Evolutionary conservation across 1,284 basidiomycete genomes (phyloP), one percentile per base, ranked within the genome.

Genomic region (Trichosporon sp.): DNA sequence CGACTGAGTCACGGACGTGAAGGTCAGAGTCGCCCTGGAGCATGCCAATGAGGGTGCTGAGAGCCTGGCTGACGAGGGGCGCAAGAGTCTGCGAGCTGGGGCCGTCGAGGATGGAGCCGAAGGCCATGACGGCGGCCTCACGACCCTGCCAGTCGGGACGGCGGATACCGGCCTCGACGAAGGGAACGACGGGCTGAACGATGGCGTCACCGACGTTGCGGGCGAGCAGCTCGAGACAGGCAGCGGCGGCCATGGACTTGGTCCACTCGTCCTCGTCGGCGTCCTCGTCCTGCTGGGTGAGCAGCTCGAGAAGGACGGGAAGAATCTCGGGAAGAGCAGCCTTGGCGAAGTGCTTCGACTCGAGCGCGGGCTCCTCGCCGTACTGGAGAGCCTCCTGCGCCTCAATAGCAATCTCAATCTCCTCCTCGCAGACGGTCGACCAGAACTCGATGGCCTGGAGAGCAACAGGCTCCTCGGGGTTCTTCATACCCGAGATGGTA

Each of bases 191-290:
- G 6, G 91, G 89, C 6, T 91, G 89, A 9, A 99, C 96, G 74
- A 99, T 92, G 25, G 88, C 86, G 81, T 99, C 96, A 68, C 91
- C 89, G 15, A 98, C 94, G 44, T 95, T 92, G 74, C 91, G 90
- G 0, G 97, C 93, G 68, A 99, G 88, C 51, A 95, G 89, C 44
- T 89, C 87, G 63, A 99, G 86, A 82, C 95, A 98, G 1, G 93
- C 95, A 27, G 91, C 94, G n/a, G 94, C 95, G 21, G 97, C 93
- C 94, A 98, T 98, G 31, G 94, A 91, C 58, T 96, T 90, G 77
- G 96, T 97, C 97, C 96, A 99, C 82, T 99, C 97, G 77, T 98
- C 97, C 75, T 98, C 96, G 69, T 97, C 95, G 0, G 93, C 94
- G 75, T 98, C 95, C 80, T 98, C 97, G 77, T 96, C 93, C 83